A percentile compares a stretch with the other conserved stretches of the same genome.
Evolutionary conservation across 495 filamentous ascomycete genomes (phyloP).

Genomic region (Penicillium salamii): DNA sequence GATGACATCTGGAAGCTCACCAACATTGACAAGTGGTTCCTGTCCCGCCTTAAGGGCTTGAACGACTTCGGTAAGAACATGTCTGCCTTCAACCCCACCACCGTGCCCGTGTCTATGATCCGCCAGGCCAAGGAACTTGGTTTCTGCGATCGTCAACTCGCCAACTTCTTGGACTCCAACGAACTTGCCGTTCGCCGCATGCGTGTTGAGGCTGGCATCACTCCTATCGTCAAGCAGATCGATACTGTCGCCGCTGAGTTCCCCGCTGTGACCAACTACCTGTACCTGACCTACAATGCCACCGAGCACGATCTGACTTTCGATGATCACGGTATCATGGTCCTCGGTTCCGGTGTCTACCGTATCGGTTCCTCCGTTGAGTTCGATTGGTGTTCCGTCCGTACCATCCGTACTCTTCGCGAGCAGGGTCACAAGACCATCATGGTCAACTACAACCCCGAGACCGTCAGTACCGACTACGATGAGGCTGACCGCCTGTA

Average conservation of each 20-base stretch:
- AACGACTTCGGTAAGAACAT: conserved; percentile 83
- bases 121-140: conserved; percentile 87
- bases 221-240: conserved; percentile 93
- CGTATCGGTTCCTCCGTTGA: conserved; percentile 96
- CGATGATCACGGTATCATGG: conserved; percentile 89
- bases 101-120: conserved; percentile 62
- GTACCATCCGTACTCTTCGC: conserved; percentile 88
- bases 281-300: conserved; percentile 95
- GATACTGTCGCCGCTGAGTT: conserved; percentile 98
- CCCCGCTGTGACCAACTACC: conserved; percentile 91
- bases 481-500: conserved; percentile 95
- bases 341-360: conserved; percentile 95
- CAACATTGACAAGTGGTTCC: conserved; percentile 84
- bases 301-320: conserved; percentile 82
- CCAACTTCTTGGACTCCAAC: conserved; percentile 89
- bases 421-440: conserved; percentile 89
- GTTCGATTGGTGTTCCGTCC: conserved; percentile 99
- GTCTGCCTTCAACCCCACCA: conserved; percentile 64
- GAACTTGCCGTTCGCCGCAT: conserved; percentile 81
- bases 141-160: conserved; percentile 90
- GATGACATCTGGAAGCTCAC: conserved; percentile 98
- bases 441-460: conserved; percentile 97
- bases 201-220: conserved; percentile 79
- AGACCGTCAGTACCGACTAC: conserved; percentile 93
- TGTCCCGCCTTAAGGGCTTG: conserved; percentile 83